These are phyloP conservation scores for Viola pubescens DNA, from an alignment of 441 rosid species.

Conservation along the genomic window DNA sequence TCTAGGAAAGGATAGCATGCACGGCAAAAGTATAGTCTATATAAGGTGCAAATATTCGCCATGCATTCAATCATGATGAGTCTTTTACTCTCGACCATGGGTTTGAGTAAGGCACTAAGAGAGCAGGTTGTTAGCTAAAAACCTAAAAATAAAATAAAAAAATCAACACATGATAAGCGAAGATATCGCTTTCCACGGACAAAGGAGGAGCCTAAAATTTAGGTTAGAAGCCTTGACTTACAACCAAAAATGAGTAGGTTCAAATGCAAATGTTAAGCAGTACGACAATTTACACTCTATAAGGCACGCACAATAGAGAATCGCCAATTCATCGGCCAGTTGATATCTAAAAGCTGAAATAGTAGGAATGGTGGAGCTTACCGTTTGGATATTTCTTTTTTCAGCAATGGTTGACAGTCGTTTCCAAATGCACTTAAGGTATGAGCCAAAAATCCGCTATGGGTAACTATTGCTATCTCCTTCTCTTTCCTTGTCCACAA, in stretches of 20 bases:
- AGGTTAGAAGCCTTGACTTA: neutral
- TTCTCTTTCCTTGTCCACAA: conserved; percentile 93
- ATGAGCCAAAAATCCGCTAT: conserved; percentile 85
- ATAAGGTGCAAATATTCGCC: too few relatives aligned
- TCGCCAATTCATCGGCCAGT: neutral
- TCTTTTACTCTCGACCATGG: too few relatives aligned
- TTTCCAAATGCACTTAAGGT: conserved; percentile 58
- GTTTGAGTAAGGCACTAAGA: neutral
- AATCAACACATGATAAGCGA: too few relatives aligned
- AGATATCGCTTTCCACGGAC: neutral
- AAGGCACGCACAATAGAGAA: too few relatives aligned
- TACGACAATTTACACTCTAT: neutral
- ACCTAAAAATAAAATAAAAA: neutral
- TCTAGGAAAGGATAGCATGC: too few relatives aligned
- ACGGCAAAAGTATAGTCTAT: too few relatives aligned
- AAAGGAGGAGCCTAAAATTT: too few relatives aligned
- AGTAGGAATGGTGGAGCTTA: conserved; percentile 26
- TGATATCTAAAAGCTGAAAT: conserved; percentile 6
- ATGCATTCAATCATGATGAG: too few relatives aligned
- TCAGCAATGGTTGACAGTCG: conserved; percentile 72
- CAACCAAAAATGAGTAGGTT: neutral
- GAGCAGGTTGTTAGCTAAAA: neutral
- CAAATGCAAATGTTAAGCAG: neutral
- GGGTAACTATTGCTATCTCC: conserved; percentile 97
- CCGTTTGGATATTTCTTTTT: conserved; percentile 69